Evolutionary conservation across 805 yeast species (phyloP).

Genomic region (Pichia pseudocactophila): DNA sequence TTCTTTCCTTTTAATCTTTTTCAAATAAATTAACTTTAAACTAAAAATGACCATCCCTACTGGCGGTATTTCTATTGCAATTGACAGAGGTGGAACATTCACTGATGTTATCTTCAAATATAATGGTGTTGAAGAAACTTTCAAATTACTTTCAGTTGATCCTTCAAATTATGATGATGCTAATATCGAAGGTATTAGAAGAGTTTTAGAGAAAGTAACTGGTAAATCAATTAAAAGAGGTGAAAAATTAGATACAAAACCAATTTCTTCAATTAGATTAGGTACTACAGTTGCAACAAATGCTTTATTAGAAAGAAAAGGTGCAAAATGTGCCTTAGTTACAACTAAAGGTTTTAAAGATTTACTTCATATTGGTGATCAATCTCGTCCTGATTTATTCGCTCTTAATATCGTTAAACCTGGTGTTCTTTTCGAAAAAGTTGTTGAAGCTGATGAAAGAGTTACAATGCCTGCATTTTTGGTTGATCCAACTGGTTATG

Average conservation of each 20-base stretch:
- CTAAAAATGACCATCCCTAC: not conserved
- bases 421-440: constrained; percentile 61
- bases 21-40: constrained; percentile 36
- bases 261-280: constrained; percentile 66
- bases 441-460: constrained; percentile 82
- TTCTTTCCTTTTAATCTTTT: no score
- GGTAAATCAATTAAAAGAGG: constrained; percentile 49
- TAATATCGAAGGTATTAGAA: constrained; percentile 82
- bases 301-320: constrained; percentile 87
- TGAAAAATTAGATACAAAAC: constrained; percentile 48
- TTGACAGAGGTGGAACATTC: constrained; percentile 76
- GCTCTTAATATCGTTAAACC: constrained; percentile 70
- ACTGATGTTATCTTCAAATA: constrained; percentile 60
- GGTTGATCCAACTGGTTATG: constrained; percentile 51
- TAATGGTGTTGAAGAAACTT: constrained; percentile 42
- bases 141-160: constrained; percentile 81
- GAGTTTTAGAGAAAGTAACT: constrained; percentile 57
- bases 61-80: constrained; percentile 12
- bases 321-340: constrained; percentile 76
- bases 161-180: constrained; percentile 85
- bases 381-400: constrained; percentile 83
- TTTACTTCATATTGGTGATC: constrained; percentile 77
- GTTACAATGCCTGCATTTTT: constrained; percentile 75
- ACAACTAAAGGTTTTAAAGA: constrained; percentile 89
- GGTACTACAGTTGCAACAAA: constrained; percentile 97